These are phyloP conservation scores for Petasospora fabianii DNA, from an alignment of 1,139 yeast genomes.

Conservation along the genomic window DNA sequence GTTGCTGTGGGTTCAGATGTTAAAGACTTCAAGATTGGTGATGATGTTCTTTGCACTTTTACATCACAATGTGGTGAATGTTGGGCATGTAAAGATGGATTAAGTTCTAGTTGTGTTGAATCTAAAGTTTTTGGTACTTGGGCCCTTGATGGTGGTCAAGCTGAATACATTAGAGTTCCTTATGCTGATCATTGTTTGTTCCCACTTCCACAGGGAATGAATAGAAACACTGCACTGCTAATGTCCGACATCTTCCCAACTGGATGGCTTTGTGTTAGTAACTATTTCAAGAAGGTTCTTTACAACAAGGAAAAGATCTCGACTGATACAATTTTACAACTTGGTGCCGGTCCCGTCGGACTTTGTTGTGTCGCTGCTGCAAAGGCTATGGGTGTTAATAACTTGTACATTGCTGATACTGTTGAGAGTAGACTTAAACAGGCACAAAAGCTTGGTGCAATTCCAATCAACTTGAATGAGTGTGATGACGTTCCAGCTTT, in stretches of 20 bases:
- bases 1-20: slow-evolving; percentile 66
- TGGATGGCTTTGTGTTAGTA: slow-evolving; percentile 56
- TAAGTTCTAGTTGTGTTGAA: slow-evolving; percentile 42
- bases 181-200: slow-evolving; percentile 50
- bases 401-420: slow-evolving; percentile 78
- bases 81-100: slow-evolving; percentile 45
- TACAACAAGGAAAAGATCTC: slow-evolving; percentile 30
- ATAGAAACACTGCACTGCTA: slow-evolving; percentile 48
- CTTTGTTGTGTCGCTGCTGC: slow-evolving; percentile 79
- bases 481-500: slow-evolving; percentile 48
- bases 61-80: slow-evolving; percentile 48
- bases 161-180: slow-evolving; percentile 55
- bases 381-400: slow-evolving; percentile 61
- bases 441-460: slow-evolving; percentile 73
- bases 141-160: slow-evolving; percentile 63
- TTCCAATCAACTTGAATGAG: slow-evolving; percentile 44
- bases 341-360: slow-evolving; percentile 76
- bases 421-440: slow-evolving; percentile 56
- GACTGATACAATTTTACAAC: slow-evolving; percentile 39
- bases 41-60: slow-evolving; percentile 49
- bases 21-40: slow-evolving; percentile 62
- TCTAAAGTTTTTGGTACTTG: slow-evolving; percentile 59
- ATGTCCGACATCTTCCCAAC: slow-evolving; percentile 70
- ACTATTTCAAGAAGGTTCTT: slow-evolving; percentile 36
- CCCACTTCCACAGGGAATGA: slow-evolving; percentile 37